A percentile compares a stretch with the other conserved stretches of the same genome.
phyloP scores from a whole-genome alignment of 192 early-diverging fungal genomes.

The Coemansia sp. region DNA sequence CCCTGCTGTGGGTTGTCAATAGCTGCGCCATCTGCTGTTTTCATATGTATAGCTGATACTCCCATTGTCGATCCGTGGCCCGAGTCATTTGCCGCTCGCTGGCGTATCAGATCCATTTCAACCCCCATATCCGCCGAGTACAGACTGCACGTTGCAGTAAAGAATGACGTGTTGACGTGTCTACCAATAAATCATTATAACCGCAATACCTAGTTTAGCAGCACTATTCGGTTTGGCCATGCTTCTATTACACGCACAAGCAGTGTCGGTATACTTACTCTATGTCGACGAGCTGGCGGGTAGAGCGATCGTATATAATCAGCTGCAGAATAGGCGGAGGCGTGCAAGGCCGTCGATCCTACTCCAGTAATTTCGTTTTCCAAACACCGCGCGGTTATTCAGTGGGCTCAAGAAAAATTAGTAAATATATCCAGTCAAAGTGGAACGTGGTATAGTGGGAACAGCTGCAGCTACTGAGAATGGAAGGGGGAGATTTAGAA shows the following conservation, averaged over 20 bases:
- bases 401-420: neutral
- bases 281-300: slow-evolving; percentile 30
- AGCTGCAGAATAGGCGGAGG: slow-evolving; percentile 68
- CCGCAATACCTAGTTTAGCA: neutral
- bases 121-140: slow-evolving; percentile 35
- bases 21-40: neutral
- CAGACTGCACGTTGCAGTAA: slow-evolving; percentile 42
- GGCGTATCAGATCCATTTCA: slow-evolving; percentile 48
- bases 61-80: slow-evolving; percentile 14
- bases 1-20: neutral
- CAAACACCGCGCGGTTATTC: neutral
- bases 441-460: too few species aligned
- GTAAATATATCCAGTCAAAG: neutral
- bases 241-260: slow-evolving; percentile 31
- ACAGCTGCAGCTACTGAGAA: too few species aligned
- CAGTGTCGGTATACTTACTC: slow-evolving; percentile 23
- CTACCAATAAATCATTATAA: slow-evolving; percentile 10
- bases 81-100: slow-evolving; percentile 31
- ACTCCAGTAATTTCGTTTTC: slow-evolving; percentile 5
- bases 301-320: slow-evolving; percentile 53
- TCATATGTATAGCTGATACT: neutral
- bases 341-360: slow-evolving; percentile 63
- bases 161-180: slow-evolving; percentile 36
- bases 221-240: neutral
- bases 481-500: neutral